Base-by-base conservation (phyloP, 306 rosid species). In the Cyamopsis tetragonoloba region DNA sequence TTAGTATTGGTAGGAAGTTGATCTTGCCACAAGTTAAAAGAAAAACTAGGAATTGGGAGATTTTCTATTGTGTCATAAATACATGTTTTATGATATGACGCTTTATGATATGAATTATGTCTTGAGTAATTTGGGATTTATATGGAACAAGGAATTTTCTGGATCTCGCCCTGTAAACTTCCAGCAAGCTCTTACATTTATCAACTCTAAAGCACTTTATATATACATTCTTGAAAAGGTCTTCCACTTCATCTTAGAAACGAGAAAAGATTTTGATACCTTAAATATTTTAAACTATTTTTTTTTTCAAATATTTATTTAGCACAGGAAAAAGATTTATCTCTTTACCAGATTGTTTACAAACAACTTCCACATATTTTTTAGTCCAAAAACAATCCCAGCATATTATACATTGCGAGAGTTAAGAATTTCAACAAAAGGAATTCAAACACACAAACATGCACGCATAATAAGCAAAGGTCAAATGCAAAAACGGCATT, bases 341-440 rank as follows among this genome's bases (percentile, higher is more conserved):
- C 49, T 32, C 59, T 27, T 44, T 15, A 72, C 11, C 23, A 17
- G 50, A 46, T 23, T 49, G 44, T 71, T 37, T 35, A 18, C 30
- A 48, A 61, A 42, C 30, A n/a, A 59, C 18, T 10, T 15, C 31
- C 15, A 15, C 59, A 48, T 37, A 35, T 47, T 53, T 28, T 13
- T n/a, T n/a, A n/a, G 42, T 30, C 24, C 56, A 22, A 7, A 5
- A 22, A n/a, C n/a, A 22, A 38, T 2, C 19, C 37, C 50, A 39
- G 23, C 57, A 1, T 27, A n/a, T 42, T 59, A 24, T 10, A 41
- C 53, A 31, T 11, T 26, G 59, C 26, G 2, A 9, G 24, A 64
- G 39, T 64, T 47, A 42, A 64, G 4, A 19, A 24, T n/a, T 46
- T 32, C 27, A 61, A 56, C 39, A 79, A 26, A 49, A 39, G 10